Evolutionary conservation across 352 stramenopile species (phyloP).

Genomic region (Phytophthora syringae): DNA sequence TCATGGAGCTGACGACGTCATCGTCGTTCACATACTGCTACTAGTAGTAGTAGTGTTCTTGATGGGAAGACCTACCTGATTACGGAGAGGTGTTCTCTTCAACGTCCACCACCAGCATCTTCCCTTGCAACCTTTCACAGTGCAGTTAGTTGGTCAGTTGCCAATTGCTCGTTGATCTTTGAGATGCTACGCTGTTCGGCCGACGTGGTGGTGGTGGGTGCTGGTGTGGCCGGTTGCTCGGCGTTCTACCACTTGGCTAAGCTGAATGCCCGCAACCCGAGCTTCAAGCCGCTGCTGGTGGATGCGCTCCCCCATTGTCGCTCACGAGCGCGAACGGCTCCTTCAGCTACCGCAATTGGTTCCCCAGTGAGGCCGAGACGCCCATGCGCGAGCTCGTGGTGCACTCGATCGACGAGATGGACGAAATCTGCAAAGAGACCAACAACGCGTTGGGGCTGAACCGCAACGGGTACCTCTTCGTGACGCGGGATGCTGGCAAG

Average conservation of each 20-base stretch:
- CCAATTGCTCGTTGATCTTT: constrained; percentile 10
- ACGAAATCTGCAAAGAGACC: constrained; percentile 64
- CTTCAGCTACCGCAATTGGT: constrained; percentile 89
- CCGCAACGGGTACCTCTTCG: constrained; percentile 83
- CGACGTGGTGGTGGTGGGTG: constrained; percentile 78
- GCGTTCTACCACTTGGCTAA: constrained; percentile 81
- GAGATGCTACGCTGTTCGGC: constrained; percentile 48
- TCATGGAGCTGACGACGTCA: constrained; percentile 11
- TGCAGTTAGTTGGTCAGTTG: constrained; percentile 23
- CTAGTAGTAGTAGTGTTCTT: no score
- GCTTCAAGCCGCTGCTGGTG: constrained; percentile 78
- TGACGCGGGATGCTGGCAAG: constrained; percentile 59
- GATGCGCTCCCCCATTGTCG: constrained; percentile 70
- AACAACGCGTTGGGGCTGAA: constrained; percentile 77
- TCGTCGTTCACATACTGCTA: no score
- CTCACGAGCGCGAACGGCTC: constrained; percentile 82
- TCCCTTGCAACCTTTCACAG: constrained; percentile 29
- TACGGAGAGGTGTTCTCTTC: constrained; percentile 19
- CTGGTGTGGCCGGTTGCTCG: constrained; percentile 76
- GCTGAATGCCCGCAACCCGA: constrained; percentile 60
- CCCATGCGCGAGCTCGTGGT: constrained; percentile 74
- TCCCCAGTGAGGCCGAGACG: constrained; percentile 69
- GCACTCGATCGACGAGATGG: constrained; percentile 78
- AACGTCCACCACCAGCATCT: constrained; percentile 25
- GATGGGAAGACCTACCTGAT: constrained; percentile 25